Evolutionary conservation across 2,329 filamentous ascomycete species (phyloP), one percentile per base, ranked within the genome.

Genomic region (Stenocarpella maydis): DNA sequence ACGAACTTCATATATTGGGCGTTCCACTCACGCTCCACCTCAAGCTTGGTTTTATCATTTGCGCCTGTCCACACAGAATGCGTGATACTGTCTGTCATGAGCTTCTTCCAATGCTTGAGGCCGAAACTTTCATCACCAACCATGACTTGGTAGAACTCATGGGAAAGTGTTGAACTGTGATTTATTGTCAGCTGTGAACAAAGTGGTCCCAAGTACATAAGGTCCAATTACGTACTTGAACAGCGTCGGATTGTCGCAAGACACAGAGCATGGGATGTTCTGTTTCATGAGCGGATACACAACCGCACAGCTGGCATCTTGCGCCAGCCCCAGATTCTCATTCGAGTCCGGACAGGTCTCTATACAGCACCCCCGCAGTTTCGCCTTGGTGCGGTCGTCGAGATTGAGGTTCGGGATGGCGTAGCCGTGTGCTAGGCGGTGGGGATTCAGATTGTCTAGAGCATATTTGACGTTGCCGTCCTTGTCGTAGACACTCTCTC

Each of bases 141-240:
- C 39, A 60, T 43, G 54, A 60, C 37, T n/a, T 60, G 54, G 54
- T 60, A 60, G 37, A 60, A 60, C 21, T 60, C 37, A 9, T 60
- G 41, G 39, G 54, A 60, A 19, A 60, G 54, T 19, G 37, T 60
- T 26, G 54, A 60, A 12, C 54, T 60, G 17, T n/a, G 14, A 3
- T 45, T 8, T 24, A 45, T 37, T 12, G 21, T 28, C 24, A 45
- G 54, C 21, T 7, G 28, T n/a, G 7, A 19, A 7, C 4, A 26
- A 28, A 26, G 21, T 6, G 7, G 24, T 26, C 26, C 1, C n/a
- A 26, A 49, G 5, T n/a, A 26, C 49, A 19, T n/a, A 4, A 19
- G 4, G 2, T 17, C 7, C 3, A 7, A 19, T 19, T 5, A 31
- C 54, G 28, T 45, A 60, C 54, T 43, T 45, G 39, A 60, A 60